phyloP scores from a whole-genome alignment of 176 grass and related monocot species.

The Guadua angustifolia region DNA sequence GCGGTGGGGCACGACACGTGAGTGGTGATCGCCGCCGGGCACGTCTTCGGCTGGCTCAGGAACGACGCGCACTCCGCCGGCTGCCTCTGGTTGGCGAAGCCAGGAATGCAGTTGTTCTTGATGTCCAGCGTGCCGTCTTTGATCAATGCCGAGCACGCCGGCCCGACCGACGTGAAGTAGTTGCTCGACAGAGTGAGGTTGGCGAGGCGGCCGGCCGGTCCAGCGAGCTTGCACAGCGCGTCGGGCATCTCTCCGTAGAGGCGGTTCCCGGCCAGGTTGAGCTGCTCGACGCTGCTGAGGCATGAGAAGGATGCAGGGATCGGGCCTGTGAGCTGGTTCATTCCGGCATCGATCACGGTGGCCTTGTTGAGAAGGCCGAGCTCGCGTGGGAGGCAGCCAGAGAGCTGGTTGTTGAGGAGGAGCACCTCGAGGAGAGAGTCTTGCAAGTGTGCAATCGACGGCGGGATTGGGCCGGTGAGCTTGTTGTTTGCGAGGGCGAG shows the following conservation, averaged over 20 bases:
- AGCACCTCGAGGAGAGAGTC: slow-evolving; percentile 56
- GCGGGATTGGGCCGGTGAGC: slow-evolving; percentile 51
- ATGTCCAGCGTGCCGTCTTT: slow-evolving; percentile 50
- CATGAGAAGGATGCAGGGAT: slow-evolving; percentile 70
- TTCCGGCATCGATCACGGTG: slow-evolving; percentile 63
- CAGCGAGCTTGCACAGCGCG: slow-evolving; percentile 55
- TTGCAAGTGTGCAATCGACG: slow-evolving; percentile 20
- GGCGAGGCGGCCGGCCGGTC: slow-evolving; percentile 34
- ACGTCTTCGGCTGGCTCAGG: slow-evolving; percentile 49
- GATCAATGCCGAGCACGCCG: slow-evolving; percentile 51
- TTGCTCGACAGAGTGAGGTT: slow-evolving; percentile 75
- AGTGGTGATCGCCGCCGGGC: slow-evolving; percentile 38
- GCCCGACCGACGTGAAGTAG: slow-evolving; percentile 71
- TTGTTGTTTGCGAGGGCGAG: slow-evolving; percentile 72
- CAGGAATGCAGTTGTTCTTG: slow-evolving; percentile 70
- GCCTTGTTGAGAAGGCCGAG: slow-evolving; percentile 62
- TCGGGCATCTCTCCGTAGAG: slow-evolving; percentile 71
- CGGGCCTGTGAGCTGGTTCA: slow-evolving; percentile 70
- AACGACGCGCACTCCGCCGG: slow-evolving; percentile 69
- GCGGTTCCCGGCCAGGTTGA: slow-evolving; percentile 45
- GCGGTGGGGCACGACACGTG: slow-evolving; percentile 30
- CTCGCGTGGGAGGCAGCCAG: slow-evolving; percentile 70
- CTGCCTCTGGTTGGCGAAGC: slow-evolving; percentile 54
- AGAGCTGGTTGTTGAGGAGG: slow-evolving; percentile 71
- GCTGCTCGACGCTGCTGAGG: slow-evolving; percentile 69